Conservation (phyloP, 1,139 yeast species). For the Kazachstania sp. region DNA sequence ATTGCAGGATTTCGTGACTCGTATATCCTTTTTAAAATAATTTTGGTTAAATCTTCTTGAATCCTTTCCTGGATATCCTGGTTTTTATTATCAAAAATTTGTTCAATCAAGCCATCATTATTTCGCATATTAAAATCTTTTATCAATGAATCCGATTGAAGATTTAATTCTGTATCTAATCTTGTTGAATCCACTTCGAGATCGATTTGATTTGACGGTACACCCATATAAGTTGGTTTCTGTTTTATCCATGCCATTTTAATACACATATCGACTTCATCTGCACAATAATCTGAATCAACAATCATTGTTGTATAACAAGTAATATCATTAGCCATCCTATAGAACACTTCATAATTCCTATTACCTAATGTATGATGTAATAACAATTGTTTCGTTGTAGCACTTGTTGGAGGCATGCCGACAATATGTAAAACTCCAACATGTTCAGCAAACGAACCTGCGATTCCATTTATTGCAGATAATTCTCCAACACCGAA, state of each 20-base stretch:
- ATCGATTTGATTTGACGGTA: slow-evolving; percentile 73
- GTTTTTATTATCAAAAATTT: slow-evolving; percentile 41
- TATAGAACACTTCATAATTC: slow-evolving; percentile 65
- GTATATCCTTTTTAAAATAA: slow-evolving; percentile 43
- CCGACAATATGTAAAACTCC: slow-evolving; percentile 51
- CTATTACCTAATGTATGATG: slow-evolving; percentile 76
- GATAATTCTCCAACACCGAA: slow-evolving; percentile 60
- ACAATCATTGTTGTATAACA: slow-evolving; percentile 52
- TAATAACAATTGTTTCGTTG: slow-evolving; percentile 42
- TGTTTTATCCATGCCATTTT: slow-evolving; percentile 59
- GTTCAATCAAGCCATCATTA: neutral
- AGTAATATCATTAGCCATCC: slow-evolving; percentile 61
- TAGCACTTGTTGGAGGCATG: slow-evolving; percentile 51
- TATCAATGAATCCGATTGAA: slow-evolving; percentile 31
- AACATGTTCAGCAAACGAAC: slow-evolving; percentile 53
- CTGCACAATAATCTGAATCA: slow-evolving; percentile 53
- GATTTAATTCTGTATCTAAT: slow-evolving; percentile 53
- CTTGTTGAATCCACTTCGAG: slow-evolving; percentile 43
- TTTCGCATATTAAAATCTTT: neutral
- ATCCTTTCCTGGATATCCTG: slow-evolving; percentile 35
- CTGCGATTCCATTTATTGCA: slow-evolving; percentile 53
- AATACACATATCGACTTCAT: slow-evolving; percentile 61
- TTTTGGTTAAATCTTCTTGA: slow-evolving; percentile 60
- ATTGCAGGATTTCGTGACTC: slow-evolving; percentile 58
- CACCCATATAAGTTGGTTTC: slow-evolving; percentile 73